These are phyloP conservation scores for Penicillium turbatum DNA, from an alignment of 495 filamentous ascomycete species.

Conservation along the genomic window DNA sequence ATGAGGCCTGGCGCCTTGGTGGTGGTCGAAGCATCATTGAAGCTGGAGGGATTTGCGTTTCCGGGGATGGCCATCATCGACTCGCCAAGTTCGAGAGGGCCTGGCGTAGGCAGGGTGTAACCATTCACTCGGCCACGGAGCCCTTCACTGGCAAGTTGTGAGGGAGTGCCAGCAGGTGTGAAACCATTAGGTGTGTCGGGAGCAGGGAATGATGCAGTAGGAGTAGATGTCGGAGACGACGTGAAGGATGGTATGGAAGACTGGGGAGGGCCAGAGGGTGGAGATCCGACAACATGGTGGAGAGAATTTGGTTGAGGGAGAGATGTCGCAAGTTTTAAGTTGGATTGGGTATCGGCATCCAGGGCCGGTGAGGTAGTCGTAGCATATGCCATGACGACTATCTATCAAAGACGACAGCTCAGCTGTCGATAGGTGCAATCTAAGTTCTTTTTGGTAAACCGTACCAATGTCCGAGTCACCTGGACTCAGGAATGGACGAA, in stretches of 20 bases:
- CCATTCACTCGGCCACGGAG: conserved; percentile 42
- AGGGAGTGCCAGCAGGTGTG: conserved; percentile 47
- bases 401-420: conserved; percentile 30
- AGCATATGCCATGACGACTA: conserved; percentile 43
- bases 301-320: conserved; percentile 34
- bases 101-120: conserved; percentile 34
- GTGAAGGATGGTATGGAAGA: conserved; percentile 30
- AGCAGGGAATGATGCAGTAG: conserved; percentile 29
- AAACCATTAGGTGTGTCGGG: conserved; percentile 37
- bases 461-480: conserved; percentile 44
- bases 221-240: conserved; percentile 30
- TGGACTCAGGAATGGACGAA: conserved; percentile 42
- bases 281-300: conserved; percentile 37
- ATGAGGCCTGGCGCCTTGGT: conserved; percentile 56
- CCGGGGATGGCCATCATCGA: conserved; percentile 45
- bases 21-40: conserved; percentile 51
- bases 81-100: conserved; percentile 53
- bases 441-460: conserved; percentile 29
- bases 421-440: conserved; percentile 34
- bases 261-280: conserved; percentile 25
- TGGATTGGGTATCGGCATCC: conserved; percentile 39
- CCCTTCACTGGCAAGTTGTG: conserved; percentile 49
- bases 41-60: conserved; percentile 28
- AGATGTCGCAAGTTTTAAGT: conserved; percentile 41
- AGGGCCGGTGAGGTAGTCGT: conserved; percentile 39